A percentile compares a stretch with the other conserved stretches of the same genome.
These are phyloP conservation scores for Sphagnum contortum DNA, from an alignment of 225 moss, liverwort and hornwort genomes.

Conservation along the genomic window DNA sequence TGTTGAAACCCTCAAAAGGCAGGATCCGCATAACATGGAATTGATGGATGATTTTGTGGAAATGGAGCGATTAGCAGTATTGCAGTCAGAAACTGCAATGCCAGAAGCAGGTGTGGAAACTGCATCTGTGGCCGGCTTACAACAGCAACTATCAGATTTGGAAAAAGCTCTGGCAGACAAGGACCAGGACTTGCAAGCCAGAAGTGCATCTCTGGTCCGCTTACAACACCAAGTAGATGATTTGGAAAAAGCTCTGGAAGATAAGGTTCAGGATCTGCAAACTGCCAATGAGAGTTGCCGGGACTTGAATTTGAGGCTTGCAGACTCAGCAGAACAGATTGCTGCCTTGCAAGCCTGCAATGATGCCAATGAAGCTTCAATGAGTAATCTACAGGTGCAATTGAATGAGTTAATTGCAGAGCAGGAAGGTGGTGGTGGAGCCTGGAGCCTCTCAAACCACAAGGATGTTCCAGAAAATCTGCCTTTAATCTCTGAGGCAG, in stretches of 20 bases:
- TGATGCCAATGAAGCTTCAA: conserved; percentile 40
- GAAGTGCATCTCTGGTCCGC: too few species aligned
- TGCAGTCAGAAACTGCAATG: too few species aligned
- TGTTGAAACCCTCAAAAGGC: conserved; percentile 10
- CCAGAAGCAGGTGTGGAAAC: conserved; percentile 3
- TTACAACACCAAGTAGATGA: too few species aligned
- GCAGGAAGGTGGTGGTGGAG: conserved; percentile 2
- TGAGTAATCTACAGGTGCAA: conserved; percentile 39
- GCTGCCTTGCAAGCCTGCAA: conserved; percentile 38
- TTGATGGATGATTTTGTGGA: conserved; percentile 84
- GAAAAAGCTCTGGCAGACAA: conserved; percentile 42
- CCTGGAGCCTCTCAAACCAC: too few species aligned
- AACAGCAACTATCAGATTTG: conserved; percentile 20
- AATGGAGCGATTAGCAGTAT: conserved; percentile 63
- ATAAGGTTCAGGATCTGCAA: too few species aligned
- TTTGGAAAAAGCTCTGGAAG: too few species aligned
- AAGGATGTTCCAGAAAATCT: too few species aligned
- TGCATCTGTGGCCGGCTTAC: conserved; percentile 12
- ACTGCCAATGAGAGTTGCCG: conserved; percentile 40
- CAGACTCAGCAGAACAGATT: conserved; percentile 37
- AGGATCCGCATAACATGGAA: conserved; percentile 40
- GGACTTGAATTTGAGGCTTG: conserved; percentile 52
- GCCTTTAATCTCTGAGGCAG: too few species aligned
- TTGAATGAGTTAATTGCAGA: conserved; percentile 23
- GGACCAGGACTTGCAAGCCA: conserved; percentile 39